Percentiles rank a stretch among this genome's conserved stretches.
phyloP scores from a whole-genome alignment of 2,329 filamentous ascomycete species.

The Drechslerella coelobrocha region DNA sequence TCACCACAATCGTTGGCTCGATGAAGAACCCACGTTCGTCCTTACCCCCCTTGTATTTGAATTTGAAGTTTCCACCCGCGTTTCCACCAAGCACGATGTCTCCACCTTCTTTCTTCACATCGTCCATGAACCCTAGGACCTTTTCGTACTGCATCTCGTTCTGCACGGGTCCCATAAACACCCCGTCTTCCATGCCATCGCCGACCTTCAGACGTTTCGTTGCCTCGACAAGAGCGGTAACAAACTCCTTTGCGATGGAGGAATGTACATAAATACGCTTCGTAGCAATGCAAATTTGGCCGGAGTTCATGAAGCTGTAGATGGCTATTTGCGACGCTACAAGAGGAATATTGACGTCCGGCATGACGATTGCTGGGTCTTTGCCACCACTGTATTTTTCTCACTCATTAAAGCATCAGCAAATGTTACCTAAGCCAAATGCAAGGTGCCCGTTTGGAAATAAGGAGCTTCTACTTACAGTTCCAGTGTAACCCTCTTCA shows the following conservation, averaged over 20 bases:
- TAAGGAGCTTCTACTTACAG: no score
- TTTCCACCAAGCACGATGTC: slow-evolving; percentile 53
- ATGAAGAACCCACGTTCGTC: slow-evolving; percentile 64
- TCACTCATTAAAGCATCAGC: not conserved
- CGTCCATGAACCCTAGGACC: slow-evolving; percentile 53
- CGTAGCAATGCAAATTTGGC: slow-evolving; percentile 65
- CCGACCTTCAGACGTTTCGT: slow-evolving; percentile 61
- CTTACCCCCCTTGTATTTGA: slow-evolving; percentile 49
- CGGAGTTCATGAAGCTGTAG: slow-evolving; percentile 66
- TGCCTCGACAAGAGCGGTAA: slow-evolving; percentile 61
- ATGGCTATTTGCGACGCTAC: slow-evolving; percentile 62
- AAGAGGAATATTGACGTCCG: slow-evolving; percentile 66
- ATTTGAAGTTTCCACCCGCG: slow-evolving; percentile 55
- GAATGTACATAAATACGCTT: slow-evolving; percentile 68
- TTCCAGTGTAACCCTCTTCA: slow-evolving; percentile 70
- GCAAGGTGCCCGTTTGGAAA: no score
- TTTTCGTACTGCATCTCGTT: slow-evolving; percentile 54
- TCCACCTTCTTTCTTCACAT: slow-evolving; percentile 52
- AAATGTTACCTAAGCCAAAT: no score
- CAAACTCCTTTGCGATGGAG: slow-evolving; percentile 63
- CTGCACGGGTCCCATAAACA: slow-evolving; percentile 52
- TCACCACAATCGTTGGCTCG: slow-evolving; percentile 66
- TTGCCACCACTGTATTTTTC: slow-evolving; percentile 63
- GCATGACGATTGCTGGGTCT: slow-evolving; percentile 67
- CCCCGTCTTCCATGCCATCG: slow-evolving; percentile 57